Percentiles rank a stretch among this genome's conserved stretches.
phyloP scores from a whole-genome alignment of 257 asterid genomes.

The Linderniella brevidens region DNA sequence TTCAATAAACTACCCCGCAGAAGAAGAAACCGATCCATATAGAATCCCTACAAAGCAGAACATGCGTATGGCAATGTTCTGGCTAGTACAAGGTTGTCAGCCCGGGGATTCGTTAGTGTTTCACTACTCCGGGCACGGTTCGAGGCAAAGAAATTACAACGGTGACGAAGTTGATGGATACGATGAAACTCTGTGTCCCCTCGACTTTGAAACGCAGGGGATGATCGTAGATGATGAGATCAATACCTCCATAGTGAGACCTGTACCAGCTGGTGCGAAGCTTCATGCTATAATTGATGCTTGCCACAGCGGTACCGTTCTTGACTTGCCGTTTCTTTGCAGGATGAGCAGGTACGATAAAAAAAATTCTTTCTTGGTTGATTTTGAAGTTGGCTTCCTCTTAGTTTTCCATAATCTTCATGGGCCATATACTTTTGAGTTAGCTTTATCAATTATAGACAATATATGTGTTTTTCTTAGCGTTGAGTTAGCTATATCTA shows the following conservation, averaged over 20 bases:
- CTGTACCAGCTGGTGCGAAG: constrained; percentile 76
- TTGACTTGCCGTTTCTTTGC: constrained; percentile 78
- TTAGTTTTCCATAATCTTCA: neutral
- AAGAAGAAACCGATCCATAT: constrained; percentile 70
- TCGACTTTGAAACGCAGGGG: constrained; percentile 66
- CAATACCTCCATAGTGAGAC: constrained; percentile 60
- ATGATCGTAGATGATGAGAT: constrained; percentile 78
- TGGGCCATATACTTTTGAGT: neutral
- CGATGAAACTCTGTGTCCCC: constrained; percentile 84
- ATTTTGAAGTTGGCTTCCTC: constrained; percentile 2
- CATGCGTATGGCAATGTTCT: constrained; percentile 80
- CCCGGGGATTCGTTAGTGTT: constrained; percentile 91
- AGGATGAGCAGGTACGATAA: constrained; percentile 72
- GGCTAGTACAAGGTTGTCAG: constrained; percentile 84
- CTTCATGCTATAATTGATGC: constrained; percentile 92
- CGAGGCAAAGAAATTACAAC: constrained; percentile 62
- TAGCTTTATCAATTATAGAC: neutral
- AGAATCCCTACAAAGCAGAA: constrained; percentile 78
- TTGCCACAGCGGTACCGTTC: constrained; percentile 88
- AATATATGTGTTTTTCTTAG: too few species aligned
- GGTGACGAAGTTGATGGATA: constrained; percentile 92
- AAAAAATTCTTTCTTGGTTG: neutral
- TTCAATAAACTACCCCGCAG: constrained; percentile 24
- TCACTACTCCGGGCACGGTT: constrained; percentile 88
- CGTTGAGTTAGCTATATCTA: too few species aligned